These are phyloP conservation scores for Hordeum pubiflorum DNA, from an alignment of 202 grass and related monocot genomes.

Conservation along the genomic window DNA sequence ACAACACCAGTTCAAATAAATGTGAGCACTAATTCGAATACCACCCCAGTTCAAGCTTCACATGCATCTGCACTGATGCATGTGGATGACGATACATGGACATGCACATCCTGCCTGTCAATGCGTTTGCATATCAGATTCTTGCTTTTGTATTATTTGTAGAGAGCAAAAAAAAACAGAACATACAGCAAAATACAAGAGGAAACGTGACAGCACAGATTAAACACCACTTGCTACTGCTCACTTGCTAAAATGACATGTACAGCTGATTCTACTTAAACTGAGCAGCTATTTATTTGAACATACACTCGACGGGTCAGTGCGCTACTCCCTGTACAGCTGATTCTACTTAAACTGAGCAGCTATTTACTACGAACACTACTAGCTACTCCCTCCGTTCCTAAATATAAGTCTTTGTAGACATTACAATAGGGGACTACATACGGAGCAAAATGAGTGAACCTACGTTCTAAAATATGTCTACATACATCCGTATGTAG, in stretches of 20 bases:
- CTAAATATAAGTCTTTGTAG: too few species aligned
- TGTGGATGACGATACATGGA: slow-evolving; percentile 27
- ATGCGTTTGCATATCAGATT: slow-evolving; percentile 35
- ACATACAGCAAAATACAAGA: not conserved
- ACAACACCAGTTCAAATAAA: slow-evolving; percentile 22
- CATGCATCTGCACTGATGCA: slow-evolving; percentile 37
- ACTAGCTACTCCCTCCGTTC: not conserved
- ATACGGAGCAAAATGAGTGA: too few species aligned
- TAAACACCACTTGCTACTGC: not conserved
- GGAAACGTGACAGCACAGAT: not conserved
- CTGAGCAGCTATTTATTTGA: not conserved
- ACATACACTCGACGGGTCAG: not conserved
- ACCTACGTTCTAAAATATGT: too few species aligned
- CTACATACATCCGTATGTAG: too few species aligned
- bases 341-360: not conserved
- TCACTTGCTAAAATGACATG: not conserved
- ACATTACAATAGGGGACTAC: too few species aligned
- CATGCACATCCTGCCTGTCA: slow-evolving; percentile 50
- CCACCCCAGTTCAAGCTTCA: slow-evolving; percentile 36
- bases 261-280: not conserved
- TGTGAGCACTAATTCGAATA: slow-evolving; percentile 34
- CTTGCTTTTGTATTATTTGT: not conserved
- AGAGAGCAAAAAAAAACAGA: not conserved
- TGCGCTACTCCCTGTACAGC: not conserved
- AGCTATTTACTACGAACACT: not conserved